A percentile compares a stretch with the other conserved stretches of the same genome.
Conservation (phyloP, 176 grass and related monocot species). For the Calamus simplicifolius region DNA sequence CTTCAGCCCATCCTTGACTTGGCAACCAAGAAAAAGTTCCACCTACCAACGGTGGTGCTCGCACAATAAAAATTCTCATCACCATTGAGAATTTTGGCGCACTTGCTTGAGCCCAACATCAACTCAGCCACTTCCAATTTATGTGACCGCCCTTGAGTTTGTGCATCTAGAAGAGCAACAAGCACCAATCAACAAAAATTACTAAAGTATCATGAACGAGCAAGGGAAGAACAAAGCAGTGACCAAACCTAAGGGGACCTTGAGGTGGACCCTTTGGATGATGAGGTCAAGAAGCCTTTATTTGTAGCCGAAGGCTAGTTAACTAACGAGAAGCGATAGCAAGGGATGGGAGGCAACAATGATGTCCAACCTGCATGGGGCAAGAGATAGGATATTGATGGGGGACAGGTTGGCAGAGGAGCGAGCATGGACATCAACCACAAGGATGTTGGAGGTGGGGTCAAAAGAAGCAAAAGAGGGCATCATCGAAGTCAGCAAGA, state of each 20-base stretch:
- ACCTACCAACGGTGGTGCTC: conserved; percentile 13
- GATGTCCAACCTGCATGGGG: background rate
- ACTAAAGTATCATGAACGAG: conserved; percentile 22
- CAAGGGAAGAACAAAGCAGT: conserved; percentile 43
- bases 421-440: conserved; percentile 48
- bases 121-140: conserved; percentile 24
- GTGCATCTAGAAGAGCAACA: conserved; percentile 51
- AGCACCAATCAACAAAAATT: conserved; percentile 37
- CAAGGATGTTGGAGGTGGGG: conserved; percentile 42
- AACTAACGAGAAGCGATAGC: conserved; percentile 9
- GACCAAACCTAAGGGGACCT: conserved; percentile 40
- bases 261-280: conserved; percentile 23
- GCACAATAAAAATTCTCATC: background rate
- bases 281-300: conserved; percentile 26
- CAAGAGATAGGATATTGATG: background rate
- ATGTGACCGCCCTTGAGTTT: conserved; percentile 23
- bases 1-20: conserved; percentile 49
- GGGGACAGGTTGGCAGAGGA: background rate
- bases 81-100: background rate
- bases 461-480: conserved; percentile 55
- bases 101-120: background rate
- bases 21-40: conserved; percentile 41
- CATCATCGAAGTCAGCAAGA: conserved; percentile 40
- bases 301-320: conserved; percentile 26
- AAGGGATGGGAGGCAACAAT: conserved; percentile 26